These are phyloP conservation scores for Gaertneriomyces semiglobifer DNA, from an alignment of 192 early-diverging fungal species.

Conservation along the genomic window DNA sequence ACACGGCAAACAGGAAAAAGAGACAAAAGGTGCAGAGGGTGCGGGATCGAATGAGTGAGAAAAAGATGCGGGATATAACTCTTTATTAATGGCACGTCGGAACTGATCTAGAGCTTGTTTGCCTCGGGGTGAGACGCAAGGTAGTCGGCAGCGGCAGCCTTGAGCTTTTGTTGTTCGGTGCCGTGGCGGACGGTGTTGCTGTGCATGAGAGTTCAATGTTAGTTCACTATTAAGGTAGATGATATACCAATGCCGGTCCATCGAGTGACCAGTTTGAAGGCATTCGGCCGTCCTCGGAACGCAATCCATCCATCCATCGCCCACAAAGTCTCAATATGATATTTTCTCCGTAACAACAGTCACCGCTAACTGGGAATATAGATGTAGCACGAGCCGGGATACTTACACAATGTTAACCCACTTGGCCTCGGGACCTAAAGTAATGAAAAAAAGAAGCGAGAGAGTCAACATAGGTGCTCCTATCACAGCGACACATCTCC, in stretches of 20 bases:
- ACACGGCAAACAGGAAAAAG: no score
- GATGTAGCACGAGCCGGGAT: not conserved
- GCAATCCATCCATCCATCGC: no score
- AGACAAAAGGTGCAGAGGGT: no score
- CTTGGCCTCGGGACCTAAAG: constrained; percentile 43
- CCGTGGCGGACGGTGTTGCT: constrained; percentile 44
- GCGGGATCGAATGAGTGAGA: no score
- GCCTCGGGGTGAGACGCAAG: constrained; percentile 21
- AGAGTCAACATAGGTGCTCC: not conserved
- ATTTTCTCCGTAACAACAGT: no score
- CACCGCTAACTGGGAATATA: not conserved
- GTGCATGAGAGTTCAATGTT: not conserved
- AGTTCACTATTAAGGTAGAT: no score
- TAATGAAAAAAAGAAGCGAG: constrained; percentile 13
- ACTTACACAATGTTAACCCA: constrained; percentile 54
- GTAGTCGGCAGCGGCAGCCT: constrained; percentile 42
- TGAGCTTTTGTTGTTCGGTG: constrained; percentile 31
- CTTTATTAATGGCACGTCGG: no score
- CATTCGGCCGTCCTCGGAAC: no score
- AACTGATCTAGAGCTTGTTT: not conserved
- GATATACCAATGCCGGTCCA: constrained; percentile 5
- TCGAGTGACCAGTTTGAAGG: no score
- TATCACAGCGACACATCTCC: no score
- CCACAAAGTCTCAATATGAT: no score
- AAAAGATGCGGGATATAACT: no score